These are phyloP conservation scores for Boletus rufocinnamomeus DNA, from an alignment of 768 basidiomycete species.

Conservation along the genomic window DNA sequence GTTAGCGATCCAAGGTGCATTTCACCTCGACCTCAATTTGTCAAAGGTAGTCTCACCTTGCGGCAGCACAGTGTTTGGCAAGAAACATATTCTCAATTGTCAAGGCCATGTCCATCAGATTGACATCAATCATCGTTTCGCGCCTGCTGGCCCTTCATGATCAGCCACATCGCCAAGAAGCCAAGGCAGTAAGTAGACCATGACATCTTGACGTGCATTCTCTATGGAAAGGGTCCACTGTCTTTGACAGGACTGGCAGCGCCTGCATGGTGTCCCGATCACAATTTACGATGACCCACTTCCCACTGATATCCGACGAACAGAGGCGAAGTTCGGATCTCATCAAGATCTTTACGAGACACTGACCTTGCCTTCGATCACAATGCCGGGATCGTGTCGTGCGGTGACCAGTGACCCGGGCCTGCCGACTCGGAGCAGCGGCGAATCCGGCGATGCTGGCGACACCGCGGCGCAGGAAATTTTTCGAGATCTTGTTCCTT, in stretches of 20 bases:
- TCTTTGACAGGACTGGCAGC: neutral
- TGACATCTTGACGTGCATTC: neutral
- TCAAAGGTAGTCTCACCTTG: too few species aligned
- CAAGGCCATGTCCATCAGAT: neutral
- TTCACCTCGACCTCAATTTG: too few species aligned
- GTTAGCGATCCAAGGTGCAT: too few species aligned
- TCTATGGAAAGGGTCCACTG: too few species aligned
- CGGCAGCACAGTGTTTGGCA: neutral
- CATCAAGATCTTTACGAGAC: neutral
- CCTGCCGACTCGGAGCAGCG: too few species aligned
- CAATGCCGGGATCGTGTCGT: neutral
- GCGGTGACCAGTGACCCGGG: too few species aligned
- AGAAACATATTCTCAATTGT: neutral
- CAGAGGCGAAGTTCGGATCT: neutral
- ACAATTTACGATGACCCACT: too few species aligned
- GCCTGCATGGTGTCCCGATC: neutral
- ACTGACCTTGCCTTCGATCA: neutral
- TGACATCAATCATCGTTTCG: neutral
- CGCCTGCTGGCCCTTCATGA: neutral
- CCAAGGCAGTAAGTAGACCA: neutral
- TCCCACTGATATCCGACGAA: neutral
- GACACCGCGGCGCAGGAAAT: neutral
- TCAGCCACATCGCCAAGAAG: neutral
- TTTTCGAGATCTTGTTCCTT: neutral
- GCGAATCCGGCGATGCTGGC: too few species aligned